A percentile compares a stretch with the other conserved stretches of the same genome.
Conservation (phyloP, 2,329 filamentous ascomycete species). For the Venturia aucupariae region DNA sequence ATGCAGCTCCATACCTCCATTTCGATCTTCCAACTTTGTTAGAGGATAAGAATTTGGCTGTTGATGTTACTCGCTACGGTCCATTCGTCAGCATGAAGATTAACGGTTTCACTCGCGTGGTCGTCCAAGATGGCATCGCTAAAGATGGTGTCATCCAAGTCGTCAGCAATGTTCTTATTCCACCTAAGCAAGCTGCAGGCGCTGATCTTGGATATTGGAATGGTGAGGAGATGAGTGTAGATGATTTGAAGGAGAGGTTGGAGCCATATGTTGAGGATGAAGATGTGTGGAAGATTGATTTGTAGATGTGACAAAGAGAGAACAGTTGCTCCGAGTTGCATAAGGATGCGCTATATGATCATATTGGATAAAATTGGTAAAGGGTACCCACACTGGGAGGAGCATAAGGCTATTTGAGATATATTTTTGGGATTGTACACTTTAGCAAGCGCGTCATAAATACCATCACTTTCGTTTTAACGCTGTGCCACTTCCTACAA, state of each 20-base stretch:
- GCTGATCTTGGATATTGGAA: constrained; percentile 26
- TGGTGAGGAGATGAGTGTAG: constrained; percentile 46
- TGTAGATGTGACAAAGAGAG: background rate
- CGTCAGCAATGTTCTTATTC: constrained; percentile 62
- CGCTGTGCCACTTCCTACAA: background rate
- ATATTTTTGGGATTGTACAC: background rate
- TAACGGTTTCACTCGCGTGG: constrained; percentile 62
- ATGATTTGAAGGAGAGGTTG: constrained; percentile 44
- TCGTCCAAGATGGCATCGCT: constrained; percentile 60
- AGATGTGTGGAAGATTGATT: constrained; percentile 3
- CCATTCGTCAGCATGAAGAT: constrained; percentile 63
- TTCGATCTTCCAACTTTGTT: constrained; percentile 67
- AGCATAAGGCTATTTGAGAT: background rate
- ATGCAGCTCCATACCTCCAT: constrained; percentile 41
- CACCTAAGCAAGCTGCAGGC: constrained; percentile 47
- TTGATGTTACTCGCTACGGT: constrained; percentile 63
- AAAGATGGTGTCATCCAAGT: constrained; percentile 79
- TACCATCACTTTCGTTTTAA: constrained; percentile 6
- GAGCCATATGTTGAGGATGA: constrained; percentile 13
- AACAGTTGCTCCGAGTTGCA: background rate
- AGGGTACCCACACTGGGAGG: background rate
- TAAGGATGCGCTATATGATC: background rate
- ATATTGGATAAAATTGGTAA: background rate
- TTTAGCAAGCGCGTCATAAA: background rate
- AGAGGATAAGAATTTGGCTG: constrained; percentile 52